Evolutionary conservation across 257 asterid genomes (phyloP).

Genomic region (Solanum peruvianum): DNA sequence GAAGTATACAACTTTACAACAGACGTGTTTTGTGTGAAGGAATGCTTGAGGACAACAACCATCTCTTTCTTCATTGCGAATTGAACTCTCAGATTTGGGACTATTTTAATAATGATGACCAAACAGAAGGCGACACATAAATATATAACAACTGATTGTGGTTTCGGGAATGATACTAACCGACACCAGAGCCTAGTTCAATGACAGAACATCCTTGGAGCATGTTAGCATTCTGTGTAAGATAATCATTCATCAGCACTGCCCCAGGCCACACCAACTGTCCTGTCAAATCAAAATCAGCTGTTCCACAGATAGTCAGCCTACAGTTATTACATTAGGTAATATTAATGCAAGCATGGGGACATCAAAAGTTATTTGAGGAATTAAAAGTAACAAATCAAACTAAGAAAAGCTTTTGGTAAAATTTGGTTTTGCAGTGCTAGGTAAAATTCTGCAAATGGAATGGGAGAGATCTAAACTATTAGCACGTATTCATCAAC

Average conservation of each 20-base stretch:
- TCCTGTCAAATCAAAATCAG: conserved; percentile 94
- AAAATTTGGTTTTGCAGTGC: not conserved
- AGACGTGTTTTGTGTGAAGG: not conserved
- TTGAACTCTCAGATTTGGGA: not conserved
- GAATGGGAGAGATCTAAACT: not conserved
- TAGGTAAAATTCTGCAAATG: not conserved
- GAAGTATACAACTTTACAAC: not conserved
- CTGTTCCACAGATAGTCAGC: conserved; percentile 43
- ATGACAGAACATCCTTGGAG: conserved; percentile 62
- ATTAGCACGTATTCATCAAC: not conserved
- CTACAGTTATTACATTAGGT: not conserved
- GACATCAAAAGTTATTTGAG: not conserved
- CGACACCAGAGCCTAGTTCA: conserved; percentile 95
- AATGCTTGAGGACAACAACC: not conserved
- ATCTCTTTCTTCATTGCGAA: not conserved
- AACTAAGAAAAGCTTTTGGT: not conserved
- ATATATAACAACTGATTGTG: not conserved
- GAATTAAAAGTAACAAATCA: not conserved
- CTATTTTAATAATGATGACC: not conserved
- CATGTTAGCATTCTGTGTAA: conserved; percentile 49
- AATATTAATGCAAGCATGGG: not conserved
- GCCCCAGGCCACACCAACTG: conserved; percentile 99
- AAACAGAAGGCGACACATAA: not conserved
- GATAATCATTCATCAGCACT: conserved; percentile 61
- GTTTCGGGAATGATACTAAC: conserved; percentile 21